Evolutionary conservation across 2,329 filamentous ascomycete genomes (phyloP).

Genomic region (Cladosporium sphaerospermum): DNA sequence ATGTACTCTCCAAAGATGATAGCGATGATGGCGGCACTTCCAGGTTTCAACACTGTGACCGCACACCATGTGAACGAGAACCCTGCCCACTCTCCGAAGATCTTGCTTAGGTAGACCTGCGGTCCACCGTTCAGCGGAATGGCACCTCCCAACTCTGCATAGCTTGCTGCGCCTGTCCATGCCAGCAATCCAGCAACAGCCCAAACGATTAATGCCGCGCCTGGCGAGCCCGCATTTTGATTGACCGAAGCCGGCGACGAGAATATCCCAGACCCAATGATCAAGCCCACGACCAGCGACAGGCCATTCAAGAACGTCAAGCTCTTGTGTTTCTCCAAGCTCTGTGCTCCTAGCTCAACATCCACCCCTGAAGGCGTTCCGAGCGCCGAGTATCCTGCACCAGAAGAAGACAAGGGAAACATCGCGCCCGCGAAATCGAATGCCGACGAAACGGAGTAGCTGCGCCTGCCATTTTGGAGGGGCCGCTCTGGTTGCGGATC

Average conservation of each 20-base stretch:
- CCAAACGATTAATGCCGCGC: constrained; percentile 88
- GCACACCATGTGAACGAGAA: constrained; percentile 97
- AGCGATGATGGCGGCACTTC: constrained; percentile 85
- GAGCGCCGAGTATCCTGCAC: constrained; percentile 71
- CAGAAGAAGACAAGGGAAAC: constrained; percentile 81
- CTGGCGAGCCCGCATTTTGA: constrained; percentile 81
- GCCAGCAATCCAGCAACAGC: constrained; percentile 82
- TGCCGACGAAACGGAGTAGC: constrained; percentile 84
- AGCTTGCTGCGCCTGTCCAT: constrained; percentile 93
- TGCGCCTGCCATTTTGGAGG: constrained; percentile 47
- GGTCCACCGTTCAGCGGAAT: constrained; percentile 93
- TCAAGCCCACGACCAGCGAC: constrained; percentile 82
- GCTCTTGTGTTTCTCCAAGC: constrained; percentile 90
- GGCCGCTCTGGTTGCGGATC: constrained; percentile 37
- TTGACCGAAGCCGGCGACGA: constrained; percentile 91
- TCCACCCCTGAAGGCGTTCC: constrained; percentile 62
- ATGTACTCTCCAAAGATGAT: constrained; percentile 98
- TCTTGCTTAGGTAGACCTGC: constrained; percentile 91
- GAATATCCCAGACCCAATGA: constrained; percentile 96
- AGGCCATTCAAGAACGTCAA: constrained; percentile 91
- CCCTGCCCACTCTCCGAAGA: constrained; percentile 85
- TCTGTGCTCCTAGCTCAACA: constrained; percentile 43
- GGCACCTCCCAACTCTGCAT: constrained; percentile 89
- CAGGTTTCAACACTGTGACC: constrained; percentile 88
- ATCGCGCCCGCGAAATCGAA: constrained; percentile 94